Conservation (phyloP, 2,329 filamentous ascomycete genomes). For the Fonsecaea erecta region DNA sequence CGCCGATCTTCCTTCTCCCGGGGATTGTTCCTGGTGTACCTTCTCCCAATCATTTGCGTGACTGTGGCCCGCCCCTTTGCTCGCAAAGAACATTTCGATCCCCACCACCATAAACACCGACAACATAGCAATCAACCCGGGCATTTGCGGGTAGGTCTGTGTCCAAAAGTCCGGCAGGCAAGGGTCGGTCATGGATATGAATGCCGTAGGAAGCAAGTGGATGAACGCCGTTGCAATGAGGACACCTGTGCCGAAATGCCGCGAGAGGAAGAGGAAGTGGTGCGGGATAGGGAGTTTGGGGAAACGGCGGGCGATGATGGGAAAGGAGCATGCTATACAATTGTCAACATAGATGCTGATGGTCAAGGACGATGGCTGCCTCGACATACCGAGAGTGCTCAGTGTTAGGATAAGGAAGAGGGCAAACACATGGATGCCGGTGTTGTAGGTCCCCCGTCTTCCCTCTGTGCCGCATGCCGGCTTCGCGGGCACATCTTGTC, state of each 20-base stretch:
- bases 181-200: constrained; percentile 68
- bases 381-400: constrained; percentile 60
- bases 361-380: not conserved
- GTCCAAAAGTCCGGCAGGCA: constrained; percentile 58
- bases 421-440: constrained; percentile 68
- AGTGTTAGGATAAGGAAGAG: constrained; percentile 68
- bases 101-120: constrained; percentile 54
- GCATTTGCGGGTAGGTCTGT: constrained; percentile 53
- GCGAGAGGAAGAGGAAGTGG: constrained; percentile 67
- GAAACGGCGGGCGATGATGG: constrained; percentile 65
- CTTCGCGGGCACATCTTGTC: constrained; percentile 49
- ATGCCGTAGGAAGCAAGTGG: constrained; percentile 72
- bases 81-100: constrained; percentile 69
- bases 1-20: constrained; percentile 10
- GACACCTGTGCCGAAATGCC: constrained; percentile 81
- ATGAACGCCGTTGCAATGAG: constrained; percentile 87
- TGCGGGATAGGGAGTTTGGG: constrained; percentile 63
- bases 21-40: constrained; percentile 10
- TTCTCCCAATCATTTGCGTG: constrained; percentile 60
- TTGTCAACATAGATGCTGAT: constrained; percentile 17
- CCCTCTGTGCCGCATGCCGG: constrained; percentile 57
- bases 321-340: constrained; percentile 66
- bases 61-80: constrained; percentile 64
- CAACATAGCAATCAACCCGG: constrained; percentile 53
- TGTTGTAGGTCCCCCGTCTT: constrained; percentile 59